A percentile compares a stretch with the other conserved stretches of the same genome.
Conservation (phyloP, 2,329 filamentous ascomycete genomes). For the Helotiales sp. region DNA sequence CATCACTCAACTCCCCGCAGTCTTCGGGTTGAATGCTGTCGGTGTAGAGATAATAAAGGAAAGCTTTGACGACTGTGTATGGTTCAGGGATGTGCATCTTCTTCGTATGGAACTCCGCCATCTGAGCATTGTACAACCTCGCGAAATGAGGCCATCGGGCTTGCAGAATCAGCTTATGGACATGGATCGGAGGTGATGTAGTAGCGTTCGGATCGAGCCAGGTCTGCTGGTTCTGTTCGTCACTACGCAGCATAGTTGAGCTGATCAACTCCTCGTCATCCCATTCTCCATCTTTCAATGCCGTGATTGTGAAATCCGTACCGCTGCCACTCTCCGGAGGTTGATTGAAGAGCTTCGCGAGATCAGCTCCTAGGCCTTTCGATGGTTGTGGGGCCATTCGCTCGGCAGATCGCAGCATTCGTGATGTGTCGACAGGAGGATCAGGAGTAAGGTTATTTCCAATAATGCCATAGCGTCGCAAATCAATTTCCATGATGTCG, state of each 20-base stretch:
- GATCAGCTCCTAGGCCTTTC: constrained; percentile 76
- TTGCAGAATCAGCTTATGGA: constrained; percentile 91
- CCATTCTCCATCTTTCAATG: constrained; percentile 72
- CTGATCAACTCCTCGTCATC: constrained; percentile 62
- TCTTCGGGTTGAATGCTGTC: constrained; percentile 72
- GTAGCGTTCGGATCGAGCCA: constrained; percentile 63
- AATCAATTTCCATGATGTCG: constrained; percentile 90
- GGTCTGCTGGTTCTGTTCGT: constrained; percentile 40
- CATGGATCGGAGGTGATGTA: constrained; percentile 84
- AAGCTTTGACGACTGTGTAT: constrained; percentile 90
- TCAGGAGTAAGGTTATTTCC: constrained; percentile 71
- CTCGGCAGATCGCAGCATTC: constrained; percentile 45
- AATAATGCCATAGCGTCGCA: constrained; percentile 86
- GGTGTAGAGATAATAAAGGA: constrained; percentile 95
- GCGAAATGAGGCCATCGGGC: constrained; percentile 97
- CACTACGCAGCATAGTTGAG: constrained; percentile 48
- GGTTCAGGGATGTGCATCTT: constrained; percentile 98
- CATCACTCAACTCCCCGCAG: constrained; percentile 72
- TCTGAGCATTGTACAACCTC: constrained; percentile 86
- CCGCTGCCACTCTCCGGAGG: constrained; percentile 82
- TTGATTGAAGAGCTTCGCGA: constrained; percentile 85
- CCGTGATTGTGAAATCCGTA: constrained; percentile 89
- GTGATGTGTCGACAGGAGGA: constrained; percentile 47
- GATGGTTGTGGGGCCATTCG: constrained; percentile 53
- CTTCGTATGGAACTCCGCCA: constrained; percentile 96